phyloP scores from a whole-genome alignment of 2,329 filamentous ascomycete species.

The Trichoderma koningiopsis region DNA sequence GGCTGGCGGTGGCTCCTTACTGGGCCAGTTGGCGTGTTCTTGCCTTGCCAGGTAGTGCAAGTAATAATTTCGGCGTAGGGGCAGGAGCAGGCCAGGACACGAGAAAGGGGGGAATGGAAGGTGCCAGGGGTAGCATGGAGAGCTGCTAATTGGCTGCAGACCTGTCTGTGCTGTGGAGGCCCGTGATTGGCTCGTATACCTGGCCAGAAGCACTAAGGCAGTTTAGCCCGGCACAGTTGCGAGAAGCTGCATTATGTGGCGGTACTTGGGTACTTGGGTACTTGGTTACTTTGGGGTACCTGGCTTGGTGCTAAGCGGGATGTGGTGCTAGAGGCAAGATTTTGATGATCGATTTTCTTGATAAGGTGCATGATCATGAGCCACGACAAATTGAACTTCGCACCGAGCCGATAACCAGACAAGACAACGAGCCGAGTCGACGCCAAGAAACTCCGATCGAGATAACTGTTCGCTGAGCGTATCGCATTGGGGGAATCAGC shows the following conservation, averaged over 20 bases:
- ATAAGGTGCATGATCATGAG: conserved; percentile 9
- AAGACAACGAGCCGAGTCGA: background rate
- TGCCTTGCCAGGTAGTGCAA: conserved; percentile 41
- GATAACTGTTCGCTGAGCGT: background rate
- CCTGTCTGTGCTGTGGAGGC: conserved; percentile 34
- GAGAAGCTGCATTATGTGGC: background rate
- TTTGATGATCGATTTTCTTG: conserved; percentile 24
- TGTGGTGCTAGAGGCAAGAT: conserved; percentile 18
- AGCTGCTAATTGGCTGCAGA: conserved; percentile 37
- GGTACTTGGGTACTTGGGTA: conserved; percentile 5
- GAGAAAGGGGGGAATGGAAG: conserved; percentile 48
- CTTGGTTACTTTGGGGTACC: background rate
- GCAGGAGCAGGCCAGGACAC: conserved; percentile 41
- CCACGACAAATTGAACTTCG: conserved; percentile 12
- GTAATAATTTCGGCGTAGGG: conserved; percentile 52
- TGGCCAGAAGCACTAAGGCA: background rate
- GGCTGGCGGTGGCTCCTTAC: conserved; percentile 29
- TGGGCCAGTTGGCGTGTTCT: conserved; percentile 31
- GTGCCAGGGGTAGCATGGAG: conserved; percentile 30
- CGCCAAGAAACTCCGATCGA: background rate
- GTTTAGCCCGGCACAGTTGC: background rate
- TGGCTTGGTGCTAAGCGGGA: background rate
- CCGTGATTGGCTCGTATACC: conserved; percentile 27
- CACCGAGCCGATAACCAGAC: background rate
- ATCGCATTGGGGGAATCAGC: background rate